These are phyloP conservation scores for Globisporangium orthogonon DNA, from an alignment of 352 stramenopile genomes.

Conservation along the genomic window DNA sequence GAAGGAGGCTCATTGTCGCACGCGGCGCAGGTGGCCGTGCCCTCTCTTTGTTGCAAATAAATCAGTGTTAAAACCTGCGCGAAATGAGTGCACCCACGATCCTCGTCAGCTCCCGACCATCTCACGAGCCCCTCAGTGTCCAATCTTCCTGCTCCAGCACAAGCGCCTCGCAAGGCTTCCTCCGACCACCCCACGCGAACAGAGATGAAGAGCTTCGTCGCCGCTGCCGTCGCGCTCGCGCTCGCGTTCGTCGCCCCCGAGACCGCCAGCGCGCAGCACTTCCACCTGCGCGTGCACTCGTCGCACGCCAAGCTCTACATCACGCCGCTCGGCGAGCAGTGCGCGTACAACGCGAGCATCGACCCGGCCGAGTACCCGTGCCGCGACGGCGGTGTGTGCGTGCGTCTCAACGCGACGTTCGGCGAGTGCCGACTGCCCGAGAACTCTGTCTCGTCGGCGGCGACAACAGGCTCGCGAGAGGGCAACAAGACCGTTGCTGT, in stretches of 20 bases:
- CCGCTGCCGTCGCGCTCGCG: slow-evolving; percentile 2
- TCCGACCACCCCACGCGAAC: background rate
- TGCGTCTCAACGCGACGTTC: slow-evolving; percentile 50
- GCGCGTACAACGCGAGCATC: slow-evolving; percentile 48
- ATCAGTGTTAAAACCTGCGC: slow-evolving; percentile 7
- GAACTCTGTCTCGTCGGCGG: slow-evolving; percentile 7
- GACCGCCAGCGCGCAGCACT: slow-evolving; percentile 21
- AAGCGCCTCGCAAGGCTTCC: slow-evolving; percentile 1
- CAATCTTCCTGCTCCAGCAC: background rate
- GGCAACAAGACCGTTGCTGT: slow-evolving; percentile 1
- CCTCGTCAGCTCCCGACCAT: background rate
- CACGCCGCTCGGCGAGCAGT: slow-evolving; percentile 44
- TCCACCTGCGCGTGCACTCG: slow-evolving; percentile 27
- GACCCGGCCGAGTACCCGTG: slow-evolving; percentile 55
- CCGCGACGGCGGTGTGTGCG: slow-evolving; percentile 30
- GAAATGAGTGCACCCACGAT: background rate
- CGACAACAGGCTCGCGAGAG: slow-evolving; percentile 1
- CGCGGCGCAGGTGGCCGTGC: background rate
- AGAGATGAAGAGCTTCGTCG: slow-evolving; percentile 8
- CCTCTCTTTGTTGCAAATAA: slow-evolving; percentile 3
- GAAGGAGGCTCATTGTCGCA: background rate
- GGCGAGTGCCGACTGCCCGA: slow-evolving; percentile 26
- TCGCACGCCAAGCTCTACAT: slow-evolving; percentile 46
- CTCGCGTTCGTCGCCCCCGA: slow-evolving; percentile 10
- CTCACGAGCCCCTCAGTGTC: background rate